Percentiles rank a stretch among this genome's conserved stretches.
Evolutionary conservation across 225 moss, liverwort and hornwort species (phyloP).

Genomic region (Rhytidiadelphus loreus): DNA sequence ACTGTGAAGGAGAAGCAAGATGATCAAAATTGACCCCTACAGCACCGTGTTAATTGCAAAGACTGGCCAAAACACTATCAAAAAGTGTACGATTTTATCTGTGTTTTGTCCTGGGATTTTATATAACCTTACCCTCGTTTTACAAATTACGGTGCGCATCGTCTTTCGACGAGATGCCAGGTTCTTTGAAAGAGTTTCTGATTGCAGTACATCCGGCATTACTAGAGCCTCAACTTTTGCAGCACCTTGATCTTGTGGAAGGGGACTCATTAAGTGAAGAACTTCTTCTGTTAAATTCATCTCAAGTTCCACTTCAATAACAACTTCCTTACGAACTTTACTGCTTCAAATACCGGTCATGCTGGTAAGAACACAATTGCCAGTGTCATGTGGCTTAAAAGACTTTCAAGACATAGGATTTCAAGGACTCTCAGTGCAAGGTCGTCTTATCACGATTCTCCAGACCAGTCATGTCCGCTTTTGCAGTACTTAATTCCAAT

Average conservation of each 20-base stretch:
- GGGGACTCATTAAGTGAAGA: constrained; percentile 1
- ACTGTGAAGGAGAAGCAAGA: not conserved
- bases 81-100: not conserved
- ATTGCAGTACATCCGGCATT: constrained; percentile 11
- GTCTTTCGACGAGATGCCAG: not conserved
- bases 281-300: constrained; percentile 20
- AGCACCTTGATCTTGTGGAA: constrained; percentile 5
- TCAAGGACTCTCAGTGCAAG: not conserved
- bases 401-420: not conserved
- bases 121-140: constrained; percentile 11
- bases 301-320: not conserved
- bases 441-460: not conserved
- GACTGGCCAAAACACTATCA: not conserved
- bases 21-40: not conserved
- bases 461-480: not conserved
- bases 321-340: not conserved
- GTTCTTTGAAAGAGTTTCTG: not conserved
- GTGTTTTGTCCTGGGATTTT: not conserved
- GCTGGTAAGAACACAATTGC: constrained; percentile 1
- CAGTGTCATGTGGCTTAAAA: not conserved
- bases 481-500: not conserved
- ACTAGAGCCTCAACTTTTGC: not conserved
- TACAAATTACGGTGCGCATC: constrained; percentile 4
- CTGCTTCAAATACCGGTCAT: not conserved
- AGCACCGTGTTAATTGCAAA: not conserved